Conservation (phyloP, 257 asterid species). For the Salvia splendens region DNA sequence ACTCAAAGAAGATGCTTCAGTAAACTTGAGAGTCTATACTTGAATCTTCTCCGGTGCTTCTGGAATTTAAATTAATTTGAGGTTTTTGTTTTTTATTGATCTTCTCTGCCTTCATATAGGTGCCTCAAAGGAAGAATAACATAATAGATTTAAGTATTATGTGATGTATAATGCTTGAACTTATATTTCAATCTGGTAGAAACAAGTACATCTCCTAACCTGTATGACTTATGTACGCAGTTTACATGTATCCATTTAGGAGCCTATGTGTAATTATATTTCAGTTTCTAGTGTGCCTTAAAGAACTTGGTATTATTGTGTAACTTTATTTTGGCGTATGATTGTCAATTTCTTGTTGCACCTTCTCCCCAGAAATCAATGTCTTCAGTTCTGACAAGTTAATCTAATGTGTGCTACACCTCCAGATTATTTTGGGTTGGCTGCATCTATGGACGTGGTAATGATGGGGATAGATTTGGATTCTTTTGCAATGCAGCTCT, state of each 20-base stretch:
- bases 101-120: conserved; percentile 4
- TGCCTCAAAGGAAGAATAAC: background rate
- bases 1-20: conserved; percentile 14
- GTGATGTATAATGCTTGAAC: background rate
- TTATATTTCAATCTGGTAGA: conserved; percentile 2
- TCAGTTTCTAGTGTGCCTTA: background rate
- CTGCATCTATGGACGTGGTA: conserved; percentile 75
- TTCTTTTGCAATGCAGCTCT: conserved; percentile 97
- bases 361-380: conserved; percentile 14
- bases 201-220: background rate
- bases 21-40: background rate
- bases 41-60: no score
- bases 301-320: background rate
- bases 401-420: conserved; percentile 34
- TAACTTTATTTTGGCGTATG: conserved; percentile 9
- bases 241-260: background rate
- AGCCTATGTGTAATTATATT: conserved; percentile 3
- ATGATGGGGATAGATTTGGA: conserved; percentile 91
- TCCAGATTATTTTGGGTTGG: conserved; percentile 84
- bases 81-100: background rate
- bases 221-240: conserved; percentile 3
- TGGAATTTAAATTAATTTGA: no score
- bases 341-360: conserved; percentile 8
- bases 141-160: background rate
- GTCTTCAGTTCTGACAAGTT: conserved; percentile 20